Percentiles rank a stretch among this genome's conserved stretches.
Evolutionary conservation across 106 monocot genomes (phyloP).

Genomic region (Cymbidium sinense): DNA sequence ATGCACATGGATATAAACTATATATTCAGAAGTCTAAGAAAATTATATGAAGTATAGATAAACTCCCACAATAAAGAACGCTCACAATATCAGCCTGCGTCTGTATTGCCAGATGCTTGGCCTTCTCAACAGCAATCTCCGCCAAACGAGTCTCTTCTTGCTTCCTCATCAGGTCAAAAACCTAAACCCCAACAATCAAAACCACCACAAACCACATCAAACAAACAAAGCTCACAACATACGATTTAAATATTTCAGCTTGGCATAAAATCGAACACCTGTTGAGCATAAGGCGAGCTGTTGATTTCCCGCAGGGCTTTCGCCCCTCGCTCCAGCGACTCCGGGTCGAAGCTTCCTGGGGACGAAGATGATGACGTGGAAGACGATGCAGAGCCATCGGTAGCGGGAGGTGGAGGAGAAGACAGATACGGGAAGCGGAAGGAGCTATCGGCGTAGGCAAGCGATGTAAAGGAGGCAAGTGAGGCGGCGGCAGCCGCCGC

Average conservation of each 20-base stretch:
- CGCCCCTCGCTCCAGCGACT: conserved; percentile 71
- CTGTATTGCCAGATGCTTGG: conserved; percentile 36
- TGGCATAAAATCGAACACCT: conserved; percentile 35
- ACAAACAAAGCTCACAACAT: not conserved
- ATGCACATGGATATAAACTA: not conserved
- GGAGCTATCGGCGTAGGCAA: conserved; percentile 25
- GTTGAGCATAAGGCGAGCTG: conserved; percentile 52
- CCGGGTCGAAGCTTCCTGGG: conserved; percentile 68
- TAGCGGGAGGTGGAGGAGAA: not conserved
- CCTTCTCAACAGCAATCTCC: conserved; percentile 67
- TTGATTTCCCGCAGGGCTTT: conserved; percentile 82
- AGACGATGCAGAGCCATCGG: not conserved
- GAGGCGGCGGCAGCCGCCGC: conserved; percentile 15
- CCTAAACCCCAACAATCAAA: conserved; percentile 25
- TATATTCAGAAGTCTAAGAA: not conserved
- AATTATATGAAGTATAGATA: too few species aligned
- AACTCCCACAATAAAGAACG: not conserved
- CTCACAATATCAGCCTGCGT: conserved; percentile 56
- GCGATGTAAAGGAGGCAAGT: conserved; percentile 6
- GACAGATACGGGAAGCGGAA: conserved; percentile 10
- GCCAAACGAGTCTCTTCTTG: conserved; percentile 76
- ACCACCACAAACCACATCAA: not conserved
- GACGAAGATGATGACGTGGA: not conserved
- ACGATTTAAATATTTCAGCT: not conserved
- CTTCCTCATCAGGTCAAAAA: conserved; percentile 84